Base-by-base conservation (phyloP, 768 basidiomycete genomes). In the Pisolithus tinctorius region DNA sequence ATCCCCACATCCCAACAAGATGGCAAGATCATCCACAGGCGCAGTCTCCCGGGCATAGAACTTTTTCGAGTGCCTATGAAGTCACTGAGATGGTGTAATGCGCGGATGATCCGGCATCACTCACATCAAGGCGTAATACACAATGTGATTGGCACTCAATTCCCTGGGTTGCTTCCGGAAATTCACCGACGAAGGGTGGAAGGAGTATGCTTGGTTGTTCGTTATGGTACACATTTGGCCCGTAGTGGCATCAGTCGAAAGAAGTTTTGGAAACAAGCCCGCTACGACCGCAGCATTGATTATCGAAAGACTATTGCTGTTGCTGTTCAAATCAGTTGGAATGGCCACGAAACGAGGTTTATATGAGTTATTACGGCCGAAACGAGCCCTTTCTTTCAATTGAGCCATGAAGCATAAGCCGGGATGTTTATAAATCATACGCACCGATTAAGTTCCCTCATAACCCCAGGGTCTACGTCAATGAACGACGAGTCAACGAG, bases 111-210 rank as follows among this genome's bases (percentile, higher is more conserved):
- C 26, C 5, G 13, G 47, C 46, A 17, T 34, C 17, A 66, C 77
- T 55, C 57, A 89, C 90, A 93, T 94, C 36, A 95, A 73, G 1
- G 92, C 94, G 65, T 93, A 96, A 66, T 93, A 95, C 14, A 77
- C 74, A 47, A 95, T 63, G 66, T 91, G 76, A 54, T 86, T 84
- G 13, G 78, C 79, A 0, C 82, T 85, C 57, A 93, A 84, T 49
- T 94, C 89, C 9, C 67, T 61, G 7, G 79, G 72, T 61, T 74
- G 84, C 61, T 67, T 77, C 56, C 81, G 73, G 68, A 93, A 93
- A 66, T 99, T 98, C 55, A 95, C 79, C 0, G 92, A 95, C 9
- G 90, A 88, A 0, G 94, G 95, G 67, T 97, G 95, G 63, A 95
- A 88, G 27, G 76, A 75, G 1, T 80, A 84, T 13, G 72, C 65